Evolutionary conservation across 1,139 yeast genomes (phyloP).

Genomic region (Blastobotrys aristatus): DNA sequence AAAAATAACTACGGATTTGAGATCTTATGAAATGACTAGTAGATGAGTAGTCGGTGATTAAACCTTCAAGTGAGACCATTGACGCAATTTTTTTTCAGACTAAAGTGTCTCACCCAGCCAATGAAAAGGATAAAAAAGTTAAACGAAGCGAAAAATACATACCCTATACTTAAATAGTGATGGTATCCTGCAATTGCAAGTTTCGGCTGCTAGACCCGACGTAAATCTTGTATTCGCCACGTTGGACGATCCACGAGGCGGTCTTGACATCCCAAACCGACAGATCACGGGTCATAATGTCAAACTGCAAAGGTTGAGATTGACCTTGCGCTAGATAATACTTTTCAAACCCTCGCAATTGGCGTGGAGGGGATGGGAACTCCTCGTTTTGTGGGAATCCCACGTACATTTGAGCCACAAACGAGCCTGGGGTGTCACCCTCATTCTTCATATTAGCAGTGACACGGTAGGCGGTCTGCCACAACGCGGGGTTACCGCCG

Average conservation of each 20-base stretch:
- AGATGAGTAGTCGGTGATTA: too few species aligned
- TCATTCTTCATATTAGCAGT: conserved; percentile 46
- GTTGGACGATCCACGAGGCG: conserved; percentile 60
- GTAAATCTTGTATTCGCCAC: conserved; percentile 52
- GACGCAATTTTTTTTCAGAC: too few species aligned
- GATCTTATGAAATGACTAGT: too few species aligned
- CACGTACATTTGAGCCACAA: conserved; percentile 55
- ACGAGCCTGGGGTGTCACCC: conserved; percentile 49
- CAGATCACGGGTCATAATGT: conserved; percentile 50
- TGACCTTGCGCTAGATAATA: not conserved
- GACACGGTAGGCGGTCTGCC: conserved; percentile 45
- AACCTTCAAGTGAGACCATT: too few species aligned
- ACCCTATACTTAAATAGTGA: conserved; percentile 18
- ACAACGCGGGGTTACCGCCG: conserved; percentile 47
- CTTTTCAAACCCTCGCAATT: conserved; percentile 45
- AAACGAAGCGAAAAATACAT: not conserved
- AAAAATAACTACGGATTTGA: too few species aligned
- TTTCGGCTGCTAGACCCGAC: conserved; percentile 52
- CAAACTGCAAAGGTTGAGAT: conserved; percentile 39
- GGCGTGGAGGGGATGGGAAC: conserved; percentile 44
- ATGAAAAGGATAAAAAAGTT: too few species aligned
- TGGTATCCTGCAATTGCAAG: conserved; percentile 40
- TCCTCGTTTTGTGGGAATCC: conserved; percentile 46
- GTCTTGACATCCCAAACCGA: conserved; percentile 54
- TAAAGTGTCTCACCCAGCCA: too few species aligned